Conservation (phyloP, 169 alveolate species). For the Plasmodium vinckei region DNA sequence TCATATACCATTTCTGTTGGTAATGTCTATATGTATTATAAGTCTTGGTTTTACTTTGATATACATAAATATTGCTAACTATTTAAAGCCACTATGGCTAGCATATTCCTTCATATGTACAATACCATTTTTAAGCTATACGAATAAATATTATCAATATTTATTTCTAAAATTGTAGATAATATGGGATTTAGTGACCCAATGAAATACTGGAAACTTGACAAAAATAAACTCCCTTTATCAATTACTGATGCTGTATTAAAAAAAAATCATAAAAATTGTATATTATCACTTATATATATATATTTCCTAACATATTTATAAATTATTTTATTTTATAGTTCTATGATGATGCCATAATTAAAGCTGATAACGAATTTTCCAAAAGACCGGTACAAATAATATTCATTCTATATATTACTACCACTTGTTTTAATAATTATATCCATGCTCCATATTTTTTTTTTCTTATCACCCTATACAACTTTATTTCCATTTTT, state of each 20-base stretch:
- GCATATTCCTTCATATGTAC: neutral
- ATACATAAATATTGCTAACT: neutral
- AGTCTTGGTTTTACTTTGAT: neutral
- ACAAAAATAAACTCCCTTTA: slow-evolving; percentile 47
- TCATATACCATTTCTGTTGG: slow-evolving; percentile 47
- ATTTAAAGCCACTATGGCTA: neutral
- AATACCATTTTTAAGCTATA: neutral
- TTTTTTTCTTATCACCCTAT: neutral
- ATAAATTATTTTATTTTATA: neutral
- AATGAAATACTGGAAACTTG: slow-evolving; percentile 56
- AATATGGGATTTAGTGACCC: slow-evolving; percentile 64
- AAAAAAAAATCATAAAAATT: neutral
- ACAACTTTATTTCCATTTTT: neutral
- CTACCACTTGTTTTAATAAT: neutral
- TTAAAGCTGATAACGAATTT: slow-evolving; percentile 23
- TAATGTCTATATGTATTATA: neutral
- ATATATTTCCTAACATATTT: neutral
- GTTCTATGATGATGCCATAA: slow-evolving; percentile 61
- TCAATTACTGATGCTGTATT: slow-evolving; percentile 38
- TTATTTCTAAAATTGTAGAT: slow-evolving; percentile 13
- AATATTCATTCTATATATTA: neutral
- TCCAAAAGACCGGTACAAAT: slow-evolving; percentile 27
- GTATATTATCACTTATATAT: neutral
- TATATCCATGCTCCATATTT: neutral
- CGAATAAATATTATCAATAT: neutral